Evolutionary conservation across 306 rosid species (phyloP).

Genomic region (Vigna unguiculata): DNA sequence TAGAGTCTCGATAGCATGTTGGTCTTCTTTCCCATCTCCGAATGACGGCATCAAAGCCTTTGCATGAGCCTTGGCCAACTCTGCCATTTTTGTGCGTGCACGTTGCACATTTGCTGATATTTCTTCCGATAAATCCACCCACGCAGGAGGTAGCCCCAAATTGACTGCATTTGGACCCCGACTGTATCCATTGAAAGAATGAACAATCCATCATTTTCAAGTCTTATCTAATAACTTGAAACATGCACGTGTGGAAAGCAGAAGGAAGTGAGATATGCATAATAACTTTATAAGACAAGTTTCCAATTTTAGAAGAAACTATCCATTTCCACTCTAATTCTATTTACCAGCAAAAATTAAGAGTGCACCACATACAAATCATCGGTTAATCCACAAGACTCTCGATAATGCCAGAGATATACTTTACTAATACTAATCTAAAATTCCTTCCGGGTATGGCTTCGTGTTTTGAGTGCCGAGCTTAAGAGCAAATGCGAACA

Average conservation of each 20-base stretch:
- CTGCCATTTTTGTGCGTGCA: constrained; percentile 81
- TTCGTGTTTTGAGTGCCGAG: constrained; percentile 27
- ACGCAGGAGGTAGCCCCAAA: constrained; percentile 94
- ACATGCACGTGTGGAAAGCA: constrained; percentile 23
- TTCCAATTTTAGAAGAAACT: constrained; percentile 26
- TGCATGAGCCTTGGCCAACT: constrained; percentile 88
- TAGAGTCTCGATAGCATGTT: constrained; percentile 79
- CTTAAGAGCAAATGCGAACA: constrained; percentile 15
- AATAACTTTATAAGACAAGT: neutral
- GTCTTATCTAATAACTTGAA: neutral
- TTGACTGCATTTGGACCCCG: constrained; percentile 71
- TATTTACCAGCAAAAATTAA: constrained; percentile 3
- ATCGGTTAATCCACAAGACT: constrained; percentile 4
- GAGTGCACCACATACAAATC: neutral
- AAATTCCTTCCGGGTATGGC: constrained; percentile 14
- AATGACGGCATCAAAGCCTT: constrained; percentile 97
- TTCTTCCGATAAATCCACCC: constrained; percentile 99
- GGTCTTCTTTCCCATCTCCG: constrained; percentile 95
- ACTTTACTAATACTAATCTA: constrained; percentile 5
- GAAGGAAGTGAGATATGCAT: constrained; percentile 20
- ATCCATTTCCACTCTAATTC: constrained; percentile 12
- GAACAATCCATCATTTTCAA: neutral
- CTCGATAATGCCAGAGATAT: neutral
- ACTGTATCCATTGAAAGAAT: constrained; percentile 57
- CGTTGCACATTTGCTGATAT: constrained; percentile 87